A percentile compares a stretch with the other conserved stretches of the same genome.
Evolutionary conservation across 805 yeast genomes (phyloP).

Genomic region (Vanderwaltozyma tropicalis): DNA sequence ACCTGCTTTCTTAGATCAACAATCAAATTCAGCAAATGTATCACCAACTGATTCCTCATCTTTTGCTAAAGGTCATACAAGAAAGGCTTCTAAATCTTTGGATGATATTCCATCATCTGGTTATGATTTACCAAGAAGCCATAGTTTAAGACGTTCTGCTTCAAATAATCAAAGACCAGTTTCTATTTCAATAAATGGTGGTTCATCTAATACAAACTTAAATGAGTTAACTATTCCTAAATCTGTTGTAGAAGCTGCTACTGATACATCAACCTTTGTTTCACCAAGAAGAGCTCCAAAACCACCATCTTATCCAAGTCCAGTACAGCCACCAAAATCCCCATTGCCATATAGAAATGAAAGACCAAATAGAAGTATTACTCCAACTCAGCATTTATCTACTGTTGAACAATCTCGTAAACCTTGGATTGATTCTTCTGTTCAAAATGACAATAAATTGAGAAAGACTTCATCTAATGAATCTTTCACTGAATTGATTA

Average conservation of each 20-base stretch:
- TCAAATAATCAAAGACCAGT: conserved; percentile 6
- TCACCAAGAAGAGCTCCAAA: conserved; percentile 68
- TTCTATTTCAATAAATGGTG: conserved; percentile 4
- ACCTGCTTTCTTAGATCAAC: neutral
- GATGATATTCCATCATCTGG: conserved; percentile 2
- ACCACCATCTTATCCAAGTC: conserved; percentile 44
- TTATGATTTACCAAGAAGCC: neutral
- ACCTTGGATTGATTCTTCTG: no score
- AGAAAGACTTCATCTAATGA: neutral
- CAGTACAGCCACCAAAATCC: conserved; percentile 27
- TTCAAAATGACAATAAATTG: no score
- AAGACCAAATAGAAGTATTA: neutral
- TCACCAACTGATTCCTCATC: neutral
- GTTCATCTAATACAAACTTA: neutral
- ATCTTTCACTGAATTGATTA: conserved; percentile 1
- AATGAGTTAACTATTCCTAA: conserved; percentile 1
- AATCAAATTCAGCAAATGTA: neutral
- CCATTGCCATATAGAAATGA: neutral
- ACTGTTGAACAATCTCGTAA: no score
- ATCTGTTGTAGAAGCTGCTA: conserved; percentile 1
- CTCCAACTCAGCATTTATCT: neutral
- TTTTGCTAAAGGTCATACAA: conserved; percentile 6
- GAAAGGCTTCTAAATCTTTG: conserved; percentile 13
- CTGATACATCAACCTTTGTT: conserved; percentile 27
- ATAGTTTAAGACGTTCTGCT: neutral